Evolutionary conservation across 2,329 filamentous ascomycete species (phyloP), one percentile per base, ranked within the genome.

Genomic region (Fusarium duplospermum): DNA sequence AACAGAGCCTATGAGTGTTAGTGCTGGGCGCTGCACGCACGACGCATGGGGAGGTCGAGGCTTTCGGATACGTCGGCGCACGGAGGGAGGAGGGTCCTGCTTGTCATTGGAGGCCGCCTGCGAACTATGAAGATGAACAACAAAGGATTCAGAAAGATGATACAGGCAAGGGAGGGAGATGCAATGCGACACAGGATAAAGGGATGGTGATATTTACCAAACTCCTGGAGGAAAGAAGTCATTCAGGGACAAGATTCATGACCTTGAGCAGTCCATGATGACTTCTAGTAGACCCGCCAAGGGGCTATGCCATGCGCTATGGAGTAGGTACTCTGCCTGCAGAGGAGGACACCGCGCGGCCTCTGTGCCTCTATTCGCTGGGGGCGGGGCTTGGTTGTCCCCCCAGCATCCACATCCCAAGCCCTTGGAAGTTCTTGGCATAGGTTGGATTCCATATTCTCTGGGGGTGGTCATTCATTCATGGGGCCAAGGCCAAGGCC

Each of bases 331-430:
- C 29, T 9, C 13, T 42, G 11, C 35, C 36, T 35, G 47, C 18
- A 18, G n/a, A 42, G n/a, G 22, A 13, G 18, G 18, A 16, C 33
- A 74, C 72, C 72, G 64, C 72, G 72, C 72, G 72, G 72, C 72
- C 69, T 62, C 22, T 75, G 24, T 11, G 27, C 27, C 20, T 2
- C 62, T 42, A 74, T 74, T 74, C 52, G 72, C 42, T 64, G 62
- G 64, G 64, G 66, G 59, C 70, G 67, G 61, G 35, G 47, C 50
- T 71, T 74, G 71, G 71, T 72, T 72, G 71, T 56, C 47, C 47
- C 67, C 31, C 35, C 36, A 74, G 71, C 71, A 73, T 62, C 71
- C 71, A 72, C 71, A 59, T 42, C 71, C 71, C 67, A 56, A 54
- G 54, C 60, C 33, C 67, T 73, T 73, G 59, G 42, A 27, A 50